Base-by-base conservation (phyloP, 345 rosid genomes). In the Erucastrum elatum region DNA sequence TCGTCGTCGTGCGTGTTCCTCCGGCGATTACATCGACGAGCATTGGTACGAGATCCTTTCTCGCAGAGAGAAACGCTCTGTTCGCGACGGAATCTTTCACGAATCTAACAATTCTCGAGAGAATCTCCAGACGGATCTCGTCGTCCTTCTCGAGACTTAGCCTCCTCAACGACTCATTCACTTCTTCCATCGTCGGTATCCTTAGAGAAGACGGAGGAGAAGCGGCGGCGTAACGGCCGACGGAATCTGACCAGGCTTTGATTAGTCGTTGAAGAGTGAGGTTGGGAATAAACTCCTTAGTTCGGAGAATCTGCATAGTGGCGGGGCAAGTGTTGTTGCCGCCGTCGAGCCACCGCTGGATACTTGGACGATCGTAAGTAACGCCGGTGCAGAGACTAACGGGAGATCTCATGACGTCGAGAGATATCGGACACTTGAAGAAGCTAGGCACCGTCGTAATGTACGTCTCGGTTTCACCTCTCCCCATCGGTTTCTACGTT, bases 281-380 rank as follows among this genome's bases (percentile, higher is more conserved):
- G n/a, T n/a, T n/a, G n/a, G n/a, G n/a, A n/a, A n/a, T n/a, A n/a
- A n/a, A n/a, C n/a, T n/a, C n/a, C n/a, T n/a, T n/a, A n/a, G n/a
- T n/a, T n/a, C n/a, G n/a, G 37, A 95, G 97, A 12, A 90, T 83
- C 80, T 93, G 99, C 99, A 95, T 95, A 78, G 99, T 93, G 63
- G 96, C 93, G 11, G 98, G 99, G 70, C 97, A 95, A 11, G 97
- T 95, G 82, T 90, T 89, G 86, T 93, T 84, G 21, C 99, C 99
- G 60, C 85, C 75, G 60, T 91, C 96, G 63, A 95, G 88, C 99
- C 99, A 95, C n/a, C 88, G 83, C 55, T 93, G 93, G 81, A 93
- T 95, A 83, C 90, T 87, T 69, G 89, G 70, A 68, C 97, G 94
- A 75, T 95, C 99, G 85, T 95, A 93, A 33, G 99, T 95, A 11